Percentiles rank a stretch among this genome's conserved stretches.
Evolutionary conservation across 2,329 filamentous ascomycete genomes (phyloP).

Genomic region (Monosporascus sp.): DNA sequence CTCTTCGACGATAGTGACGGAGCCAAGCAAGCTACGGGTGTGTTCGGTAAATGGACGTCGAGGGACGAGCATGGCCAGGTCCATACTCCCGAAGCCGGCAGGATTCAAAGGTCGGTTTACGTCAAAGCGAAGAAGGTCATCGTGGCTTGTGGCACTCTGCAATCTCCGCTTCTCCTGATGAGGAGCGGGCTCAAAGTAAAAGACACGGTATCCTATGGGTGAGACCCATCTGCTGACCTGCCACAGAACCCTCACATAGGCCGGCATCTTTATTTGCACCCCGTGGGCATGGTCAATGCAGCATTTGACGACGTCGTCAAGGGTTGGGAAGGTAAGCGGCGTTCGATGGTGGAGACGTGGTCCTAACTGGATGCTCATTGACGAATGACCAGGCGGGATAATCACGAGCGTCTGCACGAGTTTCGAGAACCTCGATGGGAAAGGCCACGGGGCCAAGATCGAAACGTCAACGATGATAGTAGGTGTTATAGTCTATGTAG

Average conservation of each 20-base stretch:
- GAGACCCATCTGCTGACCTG: neutral
- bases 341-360: neutral
- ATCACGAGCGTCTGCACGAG: constrained; percentile 73
- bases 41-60: constrained; percentile 71
- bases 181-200: constrained; percentile 70
- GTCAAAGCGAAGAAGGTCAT: constrained; percentile 79
- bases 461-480: constrained; percentile 70
- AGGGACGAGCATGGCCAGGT: constrained; percentile 60
- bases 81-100: constrained; percentile 41
- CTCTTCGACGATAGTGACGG: constrained; percentile 55
- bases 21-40: constrained; percentile 59
- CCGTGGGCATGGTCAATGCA: constrained; percentile 54
- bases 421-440: constrained; percentile 75
- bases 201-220: constrained; percentile 2
- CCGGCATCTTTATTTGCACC: constrained; percentile 76
- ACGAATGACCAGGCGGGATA: constrained; percentile 55
- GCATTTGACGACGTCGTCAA: constrained; percentile 66
- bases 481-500: constrained; percentile 16
- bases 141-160: constrained; percentile 69
- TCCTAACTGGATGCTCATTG: neutral
- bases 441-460: constrained; percentile 78
- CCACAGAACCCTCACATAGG: constrained; percentile 72
- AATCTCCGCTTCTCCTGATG: constrained; percentile 70
- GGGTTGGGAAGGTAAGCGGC: constrained; percentile 56
- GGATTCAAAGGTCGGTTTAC: constrained; percentile 55